Percentiles rank a stretch among this genome's conserved stretches.
Conservation (phyloP, 306 rosid species). For the Styphnolobium japonicum region DNA sequence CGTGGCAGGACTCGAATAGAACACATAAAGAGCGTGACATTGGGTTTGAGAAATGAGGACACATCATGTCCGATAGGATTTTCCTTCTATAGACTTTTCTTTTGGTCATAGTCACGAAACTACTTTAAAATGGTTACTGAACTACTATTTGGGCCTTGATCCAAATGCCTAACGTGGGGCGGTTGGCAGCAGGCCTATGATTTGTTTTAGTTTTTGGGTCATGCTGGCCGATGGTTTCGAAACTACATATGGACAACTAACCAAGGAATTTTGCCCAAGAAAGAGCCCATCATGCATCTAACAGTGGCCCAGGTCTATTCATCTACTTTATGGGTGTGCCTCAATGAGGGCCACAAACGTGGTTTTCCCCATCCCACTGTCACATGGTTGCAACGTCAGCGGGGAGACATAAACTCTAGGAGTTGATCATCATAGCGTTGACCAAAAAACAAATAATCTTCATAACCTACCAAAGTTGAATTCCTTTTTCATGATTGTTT, state of each 20-base stretch:
- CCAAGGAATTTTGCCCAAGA: background rate
- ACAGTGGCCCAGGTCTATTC: background rate
- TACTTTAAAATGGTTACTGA: too few relatives aligned
- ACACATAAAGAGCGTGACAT: background rate
- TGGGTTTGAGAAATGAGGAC: too few relatives aligned
- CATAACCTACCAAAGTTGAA: background rate
- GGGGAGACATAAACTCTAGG: background rate
- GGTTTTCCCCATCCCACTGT: background rate
- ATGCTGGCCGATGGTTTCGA: background rate
- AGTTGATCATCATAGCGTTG: background rate
- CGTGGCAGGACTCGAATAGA: too few relatives aligned
- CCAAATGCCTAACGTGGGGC: background rate
- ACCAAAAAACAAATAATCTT: background rate
- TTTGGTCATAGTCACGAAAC: too few relatives aligned
- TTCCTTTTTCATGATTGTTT: background rate
- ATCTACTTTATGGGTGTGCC: background rate
- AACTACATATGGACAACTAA: background rate
- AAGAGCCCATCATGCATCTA: background rate
- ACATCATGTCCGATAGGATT: too few relatives aligned
- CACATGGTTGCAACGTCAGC: constrained; percentile 29
- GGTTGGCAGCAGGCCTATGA: background rate
- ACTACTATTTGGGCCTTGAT: background rate
- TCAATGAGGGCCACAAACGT: background rate
- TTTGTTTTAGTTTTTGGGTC: background rate
- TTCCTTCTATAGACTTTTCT: too few relatives aligned